A percentile compares a stretch with the other conserved stretches of the same genome.
phyloP scores from a whole-genome alignment of 2,329 filamentous ascomycete genomes.

The Trichocomaceae sp. region DNA sequence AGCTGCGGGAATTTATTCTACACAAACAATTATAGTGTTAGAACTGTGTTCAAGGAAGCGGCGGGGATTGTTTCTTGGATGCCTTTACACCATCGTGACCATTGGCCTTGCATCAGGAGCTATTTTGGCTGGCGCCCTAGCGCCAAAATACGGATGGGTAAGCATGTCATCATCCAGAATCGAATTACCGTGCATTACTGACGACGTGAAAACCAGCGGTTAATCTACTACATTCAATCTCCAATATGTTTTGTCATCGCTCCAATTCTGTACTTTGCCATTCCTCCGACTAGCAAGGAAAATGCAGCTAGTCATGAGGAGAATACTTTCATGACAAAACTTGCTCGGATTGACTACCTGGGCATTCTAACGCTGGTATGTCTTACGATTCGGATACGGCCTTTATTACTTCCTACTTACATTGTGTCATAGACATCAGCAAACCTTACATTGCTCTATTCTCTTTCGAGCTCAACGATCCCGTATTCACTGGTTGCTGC shows the following conservation, averaged over 20 bases:
- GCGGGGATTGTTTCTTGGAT: slow-evolving; percentile 66
- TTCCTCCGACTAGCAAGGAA: slow-evolving; percentile 47
- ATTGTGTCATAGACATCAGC: slow-evolving; percentile 46
- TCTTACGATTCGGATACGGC: neutral
- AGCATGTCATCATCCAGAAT: slow-evolving; percentile 21
- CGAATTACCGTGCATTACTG: neutral
- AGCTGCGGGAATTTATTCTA: slow-evolving; percentile 64
- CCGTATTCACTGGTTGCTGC: slow-evolving; percentile 54
- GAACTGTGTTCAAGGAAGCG: slow-evolving; percentile 62
- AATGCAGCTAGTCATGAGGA: slow-evolving; percentile 32
- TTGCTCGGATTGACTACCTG: slow-evolving; percentile 66
- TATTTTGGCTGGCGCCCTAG: slow-evolving; percentile 56
- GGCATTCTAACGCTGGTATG: slow-evolving; percentile 62
- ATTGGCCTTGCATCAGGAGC: slow-evolving; percentile 52
- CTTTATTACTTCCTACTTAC: neutral
- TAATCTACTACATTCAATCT: slow-evolving; percentile 66
- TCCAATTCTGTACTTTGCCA: slow-evolving; percentile 55
- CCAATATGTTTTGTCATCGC: slow-evolving; percentile 59
- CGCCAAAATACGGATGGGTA: slow-evolving; percentile 64
- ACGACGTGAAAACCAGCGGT: slow-evolving; percentile 46
- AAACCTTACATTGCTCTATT: slow-evolving; percentile 66
- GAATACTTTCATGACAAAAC: slow-evolving; percentile 15
- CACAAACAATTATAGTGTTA: slow-evolving; percentile 64
- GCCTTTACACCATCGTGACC: slow-evolving; percentile 68
- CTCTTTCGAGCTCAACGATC: slow-evolving; percentile 59